Conservation (phyloP, 176 grass and related monocot genomes). For the Aechmea fasciata region DNA sequence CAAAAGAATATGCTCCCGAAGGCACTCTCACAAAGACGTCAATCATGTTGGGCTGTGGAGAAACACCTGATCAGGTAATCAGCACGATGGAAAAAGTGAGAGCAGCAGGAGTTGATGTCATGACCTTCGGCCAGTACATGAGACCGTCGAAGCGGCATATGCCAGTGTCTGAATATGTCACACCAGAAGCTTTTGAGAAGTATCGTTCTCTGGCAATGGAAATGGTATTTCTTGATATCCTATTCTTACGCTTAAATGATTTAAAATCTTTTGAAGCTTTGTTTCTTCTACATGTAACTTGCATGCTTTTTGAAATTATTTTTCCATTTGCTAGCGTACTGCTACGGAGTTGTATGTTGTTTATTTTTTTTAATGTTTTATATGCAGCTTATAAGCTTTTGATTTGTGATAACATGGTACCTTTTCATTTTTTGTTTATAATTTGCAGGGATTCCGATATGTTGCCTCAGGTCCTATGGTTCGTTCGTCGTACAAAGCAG, state of each 20-base stretch:
- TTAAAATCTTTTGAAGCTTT: not conserved
- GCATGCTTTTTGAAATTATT: not conserved
- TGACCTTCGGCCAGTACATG: slow-evolving; percentile 99
- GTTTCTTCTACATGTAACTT: not conserved
- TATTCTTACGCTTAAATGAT: not conserved
- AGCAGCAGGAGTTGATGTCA: slow-evolving; percentile 87
- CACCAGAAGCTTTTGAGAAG: slow-evolving; percentile 81
- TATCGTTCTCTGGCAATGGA: slow-evolving; percentile 66
- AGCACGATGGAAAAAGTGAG: slow-evolving; percentile 92
- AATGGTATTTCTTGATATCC: slow-evolving; percentile 45
- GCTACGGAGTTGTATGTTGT: not conserved
- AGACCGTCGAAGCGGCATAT: slow-evolving; percentile 95
- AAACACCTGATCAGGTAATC: slow-evolving; percentile 78
- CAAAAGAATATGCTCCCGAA: slow-evolving; percentile 80
- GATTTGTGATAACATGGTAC: not conserved
- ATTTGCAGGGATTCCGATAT: slow-evolving; percentile 74
- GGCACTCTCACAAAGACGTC: slow-evolving; percentile 95
- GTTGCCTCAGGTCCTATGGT: slow-evolving; percentile 93
- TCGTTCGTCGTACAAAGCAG: slow-evolving; percentile 85
- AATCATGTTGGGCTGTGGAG: slow-evolving; percentile 87
- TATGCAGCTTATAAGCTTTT: not conserved
- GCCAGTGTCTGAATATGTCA: slow-evolving; percentile 93
- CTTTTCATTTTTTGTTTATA: not conserved
- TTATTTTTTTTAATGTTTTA: not conserved
- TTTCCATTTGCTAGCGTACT: too few relatives aligned